These are phyloP conservation scores for Emergomyces pasteurianus DNA, from an alignment of 2,329 filamentous ascomycete genomes.

Conservation along the genomic window DNA sequence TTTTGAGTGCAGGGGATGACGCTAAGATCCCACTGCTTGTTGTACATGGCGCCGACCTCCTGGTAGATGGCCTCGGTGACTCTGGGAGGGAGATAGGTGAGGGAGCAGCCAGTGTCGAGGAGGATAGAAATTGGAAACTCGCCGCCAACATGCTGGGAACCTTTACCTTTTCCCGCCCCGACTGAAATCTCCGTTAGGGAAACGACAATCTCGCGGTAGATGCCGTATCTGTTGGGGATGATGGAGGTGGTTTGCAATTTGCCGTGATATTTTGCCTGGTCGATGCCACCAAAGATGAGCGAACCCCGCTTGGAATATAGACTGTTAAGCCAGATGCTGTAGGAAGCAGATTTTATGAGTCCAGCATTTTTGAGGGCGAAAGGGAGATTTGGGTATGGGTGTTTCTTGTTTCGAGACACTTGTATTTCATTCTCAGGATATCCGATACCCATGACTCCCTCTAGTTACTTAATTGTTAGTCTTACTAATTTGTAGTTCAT, in stretches of 20 bases:
- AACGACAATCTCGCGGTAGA: constrained; percentile 54
- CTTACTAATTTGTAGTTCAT: not conserved
- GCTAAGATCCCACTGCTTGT: constrained; percentile 38
- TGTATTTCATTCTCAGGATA: constrained; percentile 70
- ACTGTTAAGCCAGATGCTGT: constrained; percentile 66
- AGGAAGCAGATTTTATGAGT: constrained; percentile 53
- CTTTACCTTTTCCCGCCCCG: constrained; percentile 13
- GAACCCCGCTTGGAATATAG: constrained; percentile 52
- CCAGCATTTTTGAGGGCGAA: constrained; percentile 50
- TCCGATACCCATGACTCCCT: constrained; percentile 78
- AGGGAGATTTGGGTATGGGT: constrained; percentile 57
- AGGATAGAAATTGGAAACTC: constrained; percentile 46
- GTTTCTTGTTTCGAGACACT: constrained; percentile 40
- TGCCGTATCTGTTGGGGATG: constrained; percentile 37
- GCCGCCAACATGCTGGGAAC: constrained; percentile 12
- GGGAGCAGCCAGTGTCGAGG: constrained; percentile 58
- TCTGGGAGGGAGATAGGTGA: constrained; percentile 53
- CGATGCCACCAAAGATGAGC: constrained; percentile 65
- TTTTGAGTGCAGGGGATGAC: constrained; percentile 40
- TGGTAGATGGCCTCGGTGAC: constrained; percentile 42
- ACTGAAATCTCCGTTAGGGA: constrained; percentile 50
- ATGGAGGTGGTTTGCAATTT: constrained; percentile 56
- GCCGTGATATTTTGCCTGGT: constrained; percentile 53
- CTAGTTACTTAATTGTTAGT: constrained; percentile 20
- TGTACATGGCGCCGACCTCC: constrained; percentile 48